Evolutionary conservation across 371 early-diverging fungal species (phyloP), one percentile per base, ranked within the genome.

Genomic region (Rhizomucor miehei): DNA sequence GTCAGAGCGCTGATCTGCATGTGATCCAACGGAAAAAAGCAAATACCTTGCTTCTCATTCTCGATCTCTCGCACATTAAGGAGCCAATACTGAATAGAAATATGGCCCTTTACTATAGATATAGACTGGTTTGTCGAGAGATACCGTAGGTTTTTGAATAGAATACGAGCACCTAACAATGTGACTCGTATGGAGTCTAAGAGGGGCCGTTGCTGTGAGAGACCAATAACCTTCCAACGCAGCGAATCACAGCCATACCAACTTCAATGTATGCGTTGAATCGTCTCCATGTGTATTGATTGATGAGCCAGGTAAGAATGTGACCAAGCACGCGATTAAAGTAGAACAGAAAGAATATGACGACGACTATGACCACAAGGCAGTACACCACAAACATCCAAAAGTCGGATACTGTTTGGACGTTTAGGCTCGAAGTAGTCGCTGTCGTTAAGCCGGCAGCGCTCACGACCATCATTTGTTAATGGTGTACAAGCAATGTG

Each of bases 41-140:
- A 51, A 54, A 48, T 57, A 48, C 68, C 68, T 50, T 38, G 55
- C 37, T 56, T 54, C 36, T 60, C 63, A 17, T 47, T 68, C 40
- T 70, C 69, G 38, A 85, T 75, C 35, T 82, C 73, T 46, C 87
- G 67, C 1, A 88, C 87, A 54, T 75, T 78, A 52, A 75, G 59
- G 19, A 86, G 57, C 94, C 94, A 93, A 56, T 89, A 92, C 46
- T 85, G 79, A 47, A 91, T 78, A 0, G 89, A 81, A 21, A 93
- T 64, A 60, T 89, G 87, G 1, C 94, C 94, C 46, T 89, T 87
- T 1, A 93, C 68, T 9, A 91, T 81, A 8, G 71, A 71, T 35
- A 92, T 75, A 0, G 90, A 85, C 62, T 88, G 81, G 63, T 92
- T 90, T 29, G 79, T 77, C 11, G 90, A 86, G 35, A 81, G 63